Evolutionary conservation across 495 filamentous ascomycete species (phyloP).

Genomic region (Penicillium roqueforti): DNA sequence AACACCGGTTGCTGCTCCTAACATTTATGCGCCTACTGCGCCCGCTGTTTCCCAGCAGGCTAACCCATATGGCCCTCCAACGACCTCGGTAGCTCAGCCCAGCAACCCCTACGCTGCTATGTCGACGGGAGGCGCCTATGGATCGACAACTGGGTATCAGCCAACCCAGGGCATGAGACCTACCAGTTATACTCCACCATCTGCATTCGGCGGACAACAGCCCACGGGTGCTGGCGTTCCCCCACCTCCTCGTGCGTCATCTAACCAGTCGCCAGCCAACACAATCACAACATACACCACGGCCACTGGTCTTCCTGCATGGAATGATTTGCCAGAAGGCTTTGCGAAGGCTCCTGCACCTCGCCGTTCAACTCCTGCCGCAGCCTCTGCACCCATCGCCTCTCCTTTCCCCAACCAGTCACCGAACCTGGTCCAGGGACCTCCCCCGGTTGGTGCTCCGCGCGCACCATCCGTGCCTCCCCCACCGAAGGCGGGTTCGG

Average conservation of each 20-base stretch:
- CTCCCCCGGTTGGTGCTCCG: constrained; percentile 40
- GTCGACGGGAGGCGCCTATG: constrained; percentile 31
- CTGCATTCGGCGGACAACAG: constrained; percentile 42
- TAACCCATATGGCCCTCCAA: constrained; percentile 33
- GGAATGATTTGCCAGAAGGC: constrained; percentile 91
- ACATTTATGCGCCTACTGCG: constrained; percentile 36
- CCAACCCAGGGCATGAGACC: constrained; percentile 39
- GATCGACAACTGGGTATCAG: constrained; percentile 43
- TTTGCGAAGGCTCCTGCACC: constrained; percentile 67
- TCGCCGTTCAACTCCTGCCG: constrained; percentile 66
- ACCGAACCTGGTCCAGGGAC: constrained; percentile 50
- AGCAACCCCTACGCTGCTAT: constrained; percentile 62
- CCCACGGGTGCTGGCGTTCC: constrained; percentile 42
- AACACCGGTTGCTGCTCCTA: constrained; percentile 21
- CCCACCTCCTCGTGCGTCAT: constrained; percentile 52
- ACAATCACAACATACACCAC: constrained; percentile 61
- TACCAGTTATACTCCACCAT: constrained; percentile 24
- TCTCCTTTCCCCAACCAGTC: constrained; percentile 67
- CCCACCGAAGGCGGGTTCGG: constrained; percentile 40
- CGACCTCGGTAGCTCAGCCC: constrained; percentile 36
- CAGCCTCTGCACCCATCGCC: constrained; percentile 51
- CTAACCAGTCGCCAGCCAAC: constrained; percentile 55
- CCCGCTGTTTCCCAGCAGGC: constrained; percentile 17
- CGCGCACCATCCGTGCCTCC: constrained; percentile 53
- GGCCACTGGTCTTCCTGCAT: constrained; percentile 65